Conservation (phyloP, 2,329 filamentous ascomycete genomes). For the Aaosphaeria pasadenensis region DNA sequence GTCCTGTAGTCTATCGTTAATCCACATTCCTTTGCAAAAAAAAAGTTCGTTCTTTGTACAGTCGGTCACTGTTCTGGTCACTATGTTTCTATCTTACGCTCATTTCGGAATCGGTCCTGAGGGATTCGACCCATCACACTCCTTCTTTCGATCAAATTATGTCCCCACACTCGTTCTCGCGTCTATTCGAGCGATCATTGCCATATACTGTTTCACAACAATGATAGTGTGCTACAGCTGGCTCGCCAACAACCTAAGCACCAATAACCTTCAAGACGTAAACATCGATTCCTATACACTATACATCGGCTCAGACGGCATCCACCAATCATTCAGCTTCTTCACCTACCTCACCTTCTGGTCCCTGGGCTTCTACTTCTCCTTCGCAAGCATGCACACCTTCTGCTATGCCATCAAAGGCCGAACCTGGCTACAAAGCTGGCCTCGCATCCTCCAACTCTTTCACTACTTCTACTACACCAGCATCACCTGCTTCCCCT, state of each 20-base stretch:
- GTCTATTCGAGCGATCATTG: slow-evolving; percentile 47
- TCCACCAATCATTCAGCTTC: slow-evolving; percentile 65
- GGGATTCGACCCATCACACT: slow-evolving; percentile 48
- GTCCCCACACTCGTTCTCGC: slow-evolving; percentile 62
- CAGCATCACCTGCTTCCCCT: slow-evolving; percentile 36
- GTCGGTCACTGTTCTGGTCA: too few relatives aligned
- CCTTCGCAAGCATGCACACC: slow-evolving; percentile 65
- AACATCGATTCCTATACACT: slow-evolving; percentile 53
- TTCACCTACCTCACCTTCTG: slow-evolving; percentile 80
- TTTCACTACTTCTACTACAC: slow-evolving; percentile 36
- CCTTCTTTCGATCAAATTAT: slow-evolving; percentile 78
- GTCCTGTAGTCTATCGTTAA: too few relatives aligned
- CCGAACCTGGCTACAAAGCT: slow-evolving; percentile 28
- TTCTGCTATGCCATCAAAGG: slow-evolving; percentile 60
- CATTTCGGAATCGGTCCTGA: slow-evolving; percentile 15
- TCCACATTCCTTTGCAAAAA: too few relatives aligned
- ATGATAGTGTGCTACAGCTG: slow-evolving; percentile 66
- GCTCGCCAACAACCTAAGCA: slow-evolving; percentile 32
- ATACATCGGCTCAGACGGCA: slow-evolving; percentile 56
- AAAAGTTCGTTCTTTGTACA: too few relatives aligned
- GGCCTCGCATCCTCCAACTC: slow-evolving; percentile 30
- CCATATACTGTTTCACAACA: slow-evolving; percentile 65
- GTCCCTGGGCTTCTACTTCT: slow-evolving; percentile 75
- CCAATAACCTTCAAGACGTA: slow-evolving; percentile 19
- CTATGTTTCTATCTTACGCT: slow-evolving; percentile 9